Evolutionary conservation across 2,329 filamentous ascomycete genomes (phyloP).

Genomic region (Coniochaeta sp.): DNA sequence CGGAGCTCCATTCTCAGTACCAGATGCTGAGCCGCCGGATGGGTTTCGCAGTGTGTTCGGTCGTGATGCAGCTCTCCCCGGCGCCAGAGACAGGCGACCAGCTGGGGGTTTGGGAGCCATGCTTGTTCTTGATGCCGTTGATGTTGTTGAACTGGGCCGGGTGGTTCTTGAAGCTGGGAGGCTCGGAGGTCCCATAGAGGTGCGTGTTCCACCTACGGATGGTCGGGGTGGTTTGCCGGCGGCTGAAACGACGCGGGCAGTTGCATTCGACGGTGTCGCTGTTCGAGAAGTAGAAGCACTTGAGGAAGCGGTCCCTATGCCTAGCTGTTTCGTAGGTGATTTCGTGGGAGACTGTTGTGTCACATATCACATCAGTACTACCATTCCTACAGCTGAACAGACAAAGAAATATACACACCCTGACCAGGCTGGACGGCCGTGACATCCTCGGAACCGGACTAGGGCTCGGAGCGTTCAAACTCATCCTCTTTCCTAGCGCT

Average conservation of each 20-base stretch:
- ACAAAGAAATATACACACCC: constrained; percentile 36
- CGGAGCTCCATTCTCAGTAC: constrained; percentile 30
- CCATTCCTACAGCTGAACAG: background rate
- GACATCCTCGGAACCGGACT: constrained; percentile 56
- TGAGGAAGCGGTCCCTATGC: constrained; percentile 43
- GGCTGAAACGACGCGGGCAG: constrained; percentile 33
- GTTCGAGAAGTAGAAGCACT: constrained; percentile 56
- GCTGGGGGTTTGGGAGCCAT: constrained; percentile 28
- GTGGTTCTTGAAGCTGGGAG: constrained; percentile 35
- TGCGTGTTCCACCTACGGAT: constrained; percentile 45
- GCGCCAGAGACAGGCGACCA: constrained; percentile 31
- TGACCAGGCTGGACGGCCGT: constrained; percentile 48
- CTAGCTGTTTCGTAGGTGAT: constrained; percentile 68
- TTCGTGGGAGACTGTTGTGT: constrained; percentile 67
- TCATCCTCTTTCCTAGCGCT: constrained; percentile 55
- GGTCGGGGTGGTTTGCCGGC: constrained; percentile 43
- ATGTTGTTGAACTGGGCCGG: constrained; percentile 37
- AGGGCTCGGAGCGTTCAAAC: constrained; percentile 65
- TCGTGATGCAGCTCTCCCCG: constrained; percentile 28
- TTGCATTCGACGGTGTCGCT: constrained; percentile 51
- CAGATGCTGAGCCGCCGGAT: constrained; percentile 40
- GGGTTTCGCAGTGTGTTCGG: constrained; percentile 32
- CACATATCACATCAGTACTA: background rate
- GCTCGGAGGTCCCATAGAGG: constrained; percentile 63
- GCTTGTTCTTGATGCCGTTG: constrained; percentile 25